phyloP scores from a whole-genome alignment of 208 protist species.

The Leishmania tropica region DNA sequence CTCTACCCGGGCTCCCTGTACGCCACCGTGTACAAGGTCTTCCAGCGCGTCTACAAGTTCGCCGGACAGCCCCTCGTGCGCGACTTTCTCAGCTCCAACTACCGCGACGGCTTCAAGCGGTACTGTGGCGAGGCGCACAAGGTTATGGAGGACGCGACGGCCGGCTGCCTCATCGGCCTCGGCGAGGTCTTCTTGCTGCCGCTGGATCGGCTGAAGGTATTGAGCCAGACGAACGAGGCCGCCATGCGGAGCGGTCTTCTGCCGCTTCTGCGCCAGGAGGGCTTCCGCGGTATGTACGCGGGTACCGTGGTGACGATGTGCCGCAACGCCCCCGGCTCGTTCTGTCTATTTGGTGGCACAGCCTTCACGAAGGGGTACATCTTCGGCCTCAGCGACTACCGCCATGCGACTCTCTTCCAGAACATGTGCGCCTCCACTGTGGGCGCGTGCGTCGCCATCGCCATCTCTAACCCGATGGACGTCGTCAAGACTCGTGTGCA shows the following conservation, averaged over 20 bases:
- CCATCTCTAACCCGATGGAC: constrained; percentile 92
- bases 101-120: constrained; percentile 49
- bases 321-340: constrained; percentile 91
- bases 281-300: constrained; percentile 84
- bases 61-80: constrained; percentile 88
- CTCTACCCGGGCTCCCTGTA: constrained; percentile 91
- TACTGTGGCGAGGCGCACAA: constrained; percentile 61
- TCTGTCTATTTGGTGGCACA: constrained; percentile 89
- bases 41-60: constrained; percentile 94
- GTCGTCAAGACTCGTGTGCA: constrained; percentile 94
- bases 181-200: constrained; percentile 91
- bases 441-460: constrained; percentile 82
- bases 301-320: constrained; percentile 85
- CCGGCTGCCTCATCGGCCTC: constrained; percentile 86
- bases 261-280: constrained; percentile 74
- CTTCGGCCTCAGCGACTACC: constrained; percentile 81
- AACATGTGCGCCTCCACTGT: constrained; percentile 86
- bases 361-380: constrained; percentile 89
- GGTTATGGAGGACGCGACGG: constrained; percentile 75
- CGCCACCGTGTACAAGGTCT: constrained; percentile 90
- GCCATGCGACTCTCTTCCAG: constrained; percentile 80
- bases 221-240: constrained; percentile 89
- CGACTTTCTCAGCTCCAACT: constrained; percentile 56
- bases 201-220: constrained; percentile 91
- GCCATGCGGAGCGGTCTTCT: constrained; percentile 66